phyloP scores from a whole-genome alignment of 192 early-diverging fungal species.

The Funneliformis mosseae region DNA sequence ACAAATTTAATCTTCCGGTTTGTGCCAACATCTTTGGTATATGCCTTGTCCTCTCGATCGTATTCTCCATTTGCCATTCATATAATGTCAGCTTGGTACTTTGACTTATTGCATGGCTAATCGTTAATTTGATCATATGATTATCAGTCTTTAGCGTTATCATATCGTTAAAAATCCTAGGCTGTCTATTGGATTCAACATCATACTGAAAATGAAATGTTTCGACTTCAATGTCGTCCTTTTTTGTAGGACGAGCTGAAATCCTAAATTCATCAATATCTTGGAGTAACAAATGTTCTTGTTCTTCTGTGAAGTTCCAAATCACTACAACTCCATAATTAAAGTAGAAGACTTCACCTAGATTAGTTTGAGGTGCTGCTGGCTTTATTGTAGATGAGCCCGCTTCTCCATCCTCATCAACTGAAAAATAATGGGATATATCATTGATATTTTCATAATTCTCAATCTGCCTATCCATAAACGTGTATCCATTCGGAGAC shows the following conservation, averaged over 20 bases:
- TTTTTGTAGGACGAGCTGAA: slow-evolving; percentile 42
- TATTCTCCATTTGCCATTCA: slow-evolving; percentile 64
- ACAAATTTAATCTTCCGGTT: slow-evolving; percentile 56
- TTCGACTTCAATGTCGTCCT: slow-evolving; percentile 67
- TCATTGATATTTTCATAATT: slow-evolving; percentile 46
- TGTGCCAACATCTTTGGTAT: slow-evolving; percentile 61
- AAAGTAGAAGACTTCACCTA: slow-evolving; percentile 61
- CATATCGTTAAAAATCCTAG: slow-evolving; percentile 84
- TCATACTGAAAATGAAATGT: slow-evolving; percentile 86
- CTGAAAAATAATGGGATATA: slow-evolving; percentile 31
- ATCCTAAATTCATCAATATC: slow-evolving; percentile 46
- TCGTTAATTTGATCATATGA: slow-evolving; percentile 64
- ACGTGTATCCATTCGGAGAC: slow-evolving; percentile 51
- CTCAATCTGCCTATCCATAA: slow-evolving; percentile 56
- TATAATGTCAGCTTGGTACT: slow-evolving; percentile 60
- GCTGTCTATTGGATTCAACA: slow-evolving; percentile 54
- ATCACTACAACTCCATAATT: slow-evolving; percentile 64
- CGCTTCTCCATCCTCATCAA: slow-evolving; percentile 26
- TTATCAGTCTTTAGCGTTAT: slow-evolving; percentile 71
- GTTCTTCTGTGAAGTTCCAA: slow-evolving; percentile 59
- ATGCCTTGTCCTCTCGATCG: slow-evolving; percentile 62
- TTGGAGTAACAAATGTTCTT: slow-evolving; percentile 52
- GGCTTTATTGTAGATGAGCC: slow-evolving; percentile 16
- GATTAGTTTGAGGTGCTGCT: slow-evolving; percentile 41
- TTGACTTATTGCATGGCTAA: slow-evolving; percentile 59